A percentile compares a stretch with the other conserved stretches of the same genome.
phyloP scores from a whole-genome alignment of 345 rosid genomes.

The Durio zibethinus region DNA sequence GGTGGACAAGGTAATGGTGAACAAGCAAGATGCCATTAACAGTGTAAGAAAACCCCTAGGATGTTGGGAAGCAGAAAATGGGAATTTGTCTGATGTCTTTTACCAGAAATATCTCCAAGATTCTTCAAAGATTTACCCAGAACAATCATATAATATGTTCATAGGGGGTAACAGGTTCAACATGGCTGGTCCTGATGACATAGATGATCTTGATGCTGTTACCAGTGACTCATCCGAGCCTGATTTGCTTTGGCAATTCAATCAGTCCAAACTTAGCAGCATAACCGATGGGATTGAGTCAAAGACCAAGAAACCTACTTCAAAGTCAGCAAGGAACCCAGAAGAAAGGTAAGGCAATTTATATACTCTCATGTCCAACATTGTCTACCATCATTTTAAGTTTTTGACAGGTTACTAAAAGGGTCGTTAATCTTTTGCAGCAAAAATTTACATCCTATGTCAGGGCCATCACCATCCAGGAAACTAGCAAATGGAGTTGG shows the following conservation, averaged over 20 bases:
- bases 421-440: conserved; percentile 15
- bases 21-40: conserved; percentile 60
- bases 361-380: neutral
- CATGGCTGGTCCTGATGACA: conserved; percentile 37
- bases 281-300: conserved; percentile 41
- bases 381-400: neutral
- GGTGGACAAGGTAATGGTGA: conserved; percentile 98
- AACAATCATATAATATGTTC: conserved; percentile 65
- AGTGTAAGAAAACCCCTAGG: conserved; percentile 44
- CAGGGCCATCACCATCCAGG: conserved; percentile 67
- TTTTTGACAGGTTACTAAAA: neutral
- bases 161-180: conserved; percentile 44
- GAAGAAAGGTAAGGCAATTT: conserved; percentile 39
- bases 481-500: conserved; percentile 52
- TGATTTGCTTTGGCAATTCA: conserved; percentile 87
- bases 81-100: conserved; percentile 46
- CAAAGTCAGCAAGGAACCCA: conserved; percentile 50
- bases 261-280: conserved; percentile 59
- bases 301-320: conserved; percentile 47
- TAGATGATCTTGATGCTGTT: conserved; percentile 79
- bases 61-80: conserved; percentile 52
- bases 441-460: conserved; percentile 46
- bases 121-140: conserved; percentile 56
- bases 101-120: conserved; percentile 71
- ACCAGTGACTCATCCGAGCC: conserved; percentile 91